Conservation (phyloP, 495 filamentous ascomycete genomes). For the Xylaria grammica region DNA sequence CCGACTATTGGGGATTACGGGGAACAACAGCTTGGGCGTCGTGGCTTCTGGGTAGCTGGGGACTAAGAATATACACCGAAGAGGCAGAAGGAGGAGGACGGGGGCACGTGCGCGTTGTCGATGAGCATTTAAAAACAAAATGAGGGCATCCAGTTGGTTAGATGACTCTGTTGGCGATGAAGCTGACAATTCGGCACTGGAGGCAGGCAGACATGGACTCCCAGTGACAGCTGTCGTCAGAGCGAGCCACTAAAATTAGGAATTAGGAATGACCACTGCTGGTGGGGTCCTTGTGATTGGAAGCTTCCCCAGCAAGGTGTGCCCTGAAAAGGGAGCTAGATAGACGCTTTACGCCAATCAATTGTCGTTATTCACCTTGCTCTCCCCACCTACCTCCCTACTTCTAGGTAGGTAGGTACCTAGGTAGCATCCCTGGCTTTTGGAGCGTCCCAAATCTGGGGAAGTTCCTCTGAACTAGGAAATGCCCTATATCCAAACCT, state of each 20-base stretch:
- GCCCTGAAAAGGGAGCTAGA: not conserved
- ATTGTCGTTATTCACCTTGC: not conserved
- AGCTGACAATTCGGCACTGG: not conserved
- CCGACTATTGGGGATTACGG: not conserved
- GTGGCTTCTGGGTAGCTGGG: not conserved
- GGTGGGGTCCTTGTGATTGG: not conserved
- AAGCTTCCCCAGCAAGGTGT: not conserved
- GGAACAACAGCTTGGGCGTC: not conserved
- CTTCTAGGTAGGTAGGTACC: too few species aligned
- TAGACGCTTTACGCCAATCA: not conserved
- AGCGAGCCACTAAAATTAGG: conserved; percentile 10
- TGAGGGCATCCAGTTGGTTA: too few species aligned
- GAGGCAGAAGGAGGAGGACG: not conserved
- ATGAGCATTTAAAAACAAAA: too few species aligned
- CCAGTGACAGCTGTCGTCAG: conserved; percentile 23
- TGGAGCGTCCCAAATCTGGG: conserved; percentile 36
- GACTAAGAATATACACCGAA: not conserved
- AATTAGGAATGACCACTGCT: not conserved
- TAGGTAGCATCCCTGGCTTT: conserved; percentile 2
- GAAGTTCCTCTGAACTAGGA: not conserved
- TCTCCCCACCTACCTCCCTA: too few species aligned
- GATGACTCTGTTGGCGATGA: not conserved
- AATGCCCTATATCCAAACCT: not conserved
- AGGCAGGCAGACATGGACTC: not conserved
- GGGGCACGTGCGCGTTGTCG: not conserved